A percentile compares a stretch with the other conserved stretches of the same genome.
phyloP scores from a whole-genome alignment of 2,329 filamentous ascomycete species.

The Trichoderma arundinaceum region DNA sequence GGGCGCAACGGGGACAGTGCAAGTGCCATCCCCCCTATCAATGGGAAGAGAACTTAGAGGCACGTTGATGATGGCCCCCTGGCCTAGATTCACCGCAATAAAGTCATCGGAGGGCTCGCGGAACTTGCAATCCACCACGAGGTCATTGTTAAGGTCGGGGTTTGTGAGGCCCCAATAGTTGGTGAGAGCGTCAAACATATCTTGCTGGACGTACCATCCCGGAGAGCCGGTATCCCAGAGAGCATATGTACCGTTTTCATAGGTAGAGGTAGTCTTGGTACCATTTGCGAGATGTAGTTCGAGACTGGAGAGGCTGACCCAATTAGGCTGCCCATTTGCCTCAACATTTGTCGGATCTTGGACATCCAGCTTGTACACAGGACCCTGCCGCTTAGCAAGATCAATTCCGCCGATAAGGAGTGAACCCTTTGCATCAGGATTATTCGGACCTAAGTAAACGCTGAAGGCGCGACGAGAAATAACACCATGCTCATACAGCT shows the following conservation, averaged over 20 bases:
- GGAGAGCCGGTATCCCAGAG: constrained; percentile 32
- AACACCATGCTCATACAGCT: constrained; percentile 23
- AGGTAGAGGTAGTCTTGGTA: constrained; percentile 11
- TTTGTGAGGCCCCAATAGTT: constrained; percentile 29
- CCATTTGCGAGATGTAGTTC: constrained; percentile 22
- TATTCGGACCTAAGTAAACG: constrained; percentile 31
- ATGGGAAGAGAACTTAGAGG: constrained; percentile 25
- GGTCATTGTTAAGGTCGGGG: constrained; percentile 2
- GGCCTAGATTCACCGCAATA: constrained; percentile 18
- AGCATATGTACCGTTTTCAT: constrained; percentile 18
- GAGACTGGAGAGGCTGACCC: constrained; percentile 8
- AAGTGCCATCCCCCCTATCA: constrained; percentile 22
- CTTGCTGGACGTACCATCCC: constrained; percentile 26
- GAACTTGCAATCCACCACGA: constrained; percentile 32
- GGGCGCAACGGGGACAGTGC: constrained; percentile 18
- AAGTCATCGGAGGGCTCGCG: constrained; percentile 10
- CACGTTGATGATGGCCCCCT: constrained; percentile 23
- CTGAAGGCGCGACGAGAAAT: constrained; percentile 32
- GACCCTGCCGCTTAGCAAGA: constrained; percentile 30
- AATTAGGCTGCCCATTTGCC: constrained; percentile 28
- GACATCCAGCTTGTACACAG: constrained; percentile 27
- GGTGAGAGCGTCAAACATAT: constrained; percentile 26
- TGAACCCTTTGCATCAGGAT: constrained; percentile 9
- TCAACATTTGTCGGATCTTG: neutral
- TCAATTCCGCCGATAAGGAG: constrained; percentile 32